Conservation (phyloP, 179 eudicot species). For the Actinidia arguta region DNA sequence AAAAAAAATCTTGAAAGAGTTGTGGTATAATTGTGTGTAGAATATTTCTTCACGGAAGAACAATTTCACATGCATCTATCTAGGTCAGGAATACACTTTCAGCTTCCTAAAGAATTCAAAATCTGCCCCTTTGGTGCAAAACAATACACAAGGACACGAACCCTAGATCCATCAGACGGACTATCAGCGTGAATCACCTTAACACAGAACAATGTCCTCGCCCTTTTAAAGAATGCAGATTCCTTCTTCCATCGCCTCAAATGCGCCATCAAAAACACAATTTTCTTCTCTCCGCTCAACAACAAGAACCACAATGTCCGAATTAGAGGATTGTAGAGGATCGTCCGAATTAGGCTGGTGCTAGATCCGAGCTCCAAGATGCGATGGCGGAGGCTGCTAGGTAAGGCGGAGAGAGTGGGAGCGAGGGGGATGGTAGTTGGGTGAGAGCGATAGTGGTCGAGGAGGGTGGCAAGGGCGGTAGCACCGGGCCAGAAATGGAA, state of each 20-base stretch:
- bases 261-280: constrained; percentile 85
- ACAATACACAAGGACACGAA: constrained; percentile 69
- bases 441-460: constrained; percentile 37
- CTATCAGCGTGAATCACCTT: constrained; percentile 56
- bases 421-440: constrained; percentile 27
- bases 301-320: constrained; percentile 63
- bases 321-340: constrained; percentile 63
- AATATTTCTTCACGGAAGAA: too few species aligned
- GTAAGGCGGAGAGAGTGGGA: constrained; percentile 17
- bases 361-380: constrained; percentile 88
- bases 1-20: too few species aligned
- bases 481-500: constrained; percentile 96
- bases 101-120: too few species aligned
- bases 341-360: constrained; percentile 87
- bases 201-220: constrained; percentile 65
- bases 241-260: constrained; percentile 95
- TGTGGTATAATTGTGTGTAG: too few species aligned
- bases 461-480: constrained; percentile 59
- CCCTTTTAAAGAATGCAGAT: constrained; percentile 71
- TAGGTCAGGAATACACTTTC: too few species aligned
- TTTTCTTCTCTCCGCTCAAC: constrained; percentile 30
- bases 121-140: constrained; percentile 52
- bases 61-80: too few species aligned
- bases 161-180: constrained; percentile 59
- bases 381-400: constrained; percentile 34